A percentile compares a stretch with the other conserved stretches of the same genome.
Evolutionary conservation across 306 rosid species (phyloP).

Genomic region (Calophaca sinica): DNA sequence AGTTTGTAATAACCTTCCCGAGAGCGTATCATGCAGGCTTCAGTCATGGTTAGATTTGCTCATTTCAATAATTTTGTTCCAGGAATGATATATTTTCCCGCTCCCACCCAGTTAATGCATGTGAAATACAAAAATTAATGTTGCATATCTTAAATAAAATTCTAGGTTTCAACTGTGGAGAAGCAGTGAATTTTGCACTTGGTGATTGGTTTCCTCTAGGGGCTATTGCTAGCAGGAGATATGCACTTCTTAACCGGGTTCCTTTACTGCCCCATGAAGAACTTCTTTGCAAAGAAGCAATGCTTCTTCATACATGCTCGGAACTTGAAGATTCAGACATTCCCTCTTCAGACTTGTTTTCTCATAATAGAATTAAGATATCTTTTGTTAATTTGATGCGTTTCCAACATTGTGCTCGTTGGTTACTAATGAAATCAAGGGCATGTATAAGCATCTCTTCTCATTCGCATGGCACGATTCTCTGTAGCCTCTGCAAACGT

Average conservation of each 20-base stretch:
- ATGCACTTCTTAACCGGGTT: constrained; percentile 82
- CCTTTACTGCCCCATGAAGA: constrained; percentile 97
- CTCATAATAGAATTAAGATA: constrained; percentile 63
- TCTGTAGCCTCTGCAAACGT: constrained; percentile 91
- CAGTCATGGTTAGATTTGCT: constrained; percentile 77
- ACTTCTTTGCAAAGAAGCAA: constrained; percentile 92
- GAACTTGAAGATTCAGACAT: constrained; percentile 77
- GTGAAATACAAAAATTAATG: constrained; percentile 31
- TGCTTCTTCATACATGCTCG: constrained; percentile 66
- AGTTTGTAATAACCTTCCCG: constrained; percentile 90
- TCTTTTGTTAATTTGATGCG: constrained; percentile 84
- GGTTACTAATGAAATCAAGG: constrained; percentile 79
- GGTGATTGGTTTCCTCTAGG: constrained; percentile 97
- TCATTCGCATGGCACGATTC: constrained; percentile 70
- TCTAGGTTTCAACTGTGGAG: constrained; percentile 97
- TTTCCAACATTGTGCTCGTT: constrained; percentile 86
- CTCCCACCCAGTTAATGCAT: constrained; percentile 24
- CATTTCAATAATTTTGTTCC: constrained; percentile 35
- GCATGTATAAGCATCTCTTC: constrained; percentile 59
- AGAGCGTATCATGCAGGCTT: constrained; percentile 97
- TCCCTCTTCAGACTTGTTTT: constrained; percentile 58
- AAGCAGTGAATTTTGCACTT: constrained; percentile 96
- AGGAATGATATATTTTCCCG: constrained; percentile 24
- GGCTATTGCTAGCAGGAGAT: constrained; percentile 88
- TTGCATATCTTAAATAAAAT: constrained; percentile 38